A percentile compares a stretch with the other conserved stretches of the same genome.
Evolutionary conservation across 352 stramenopile species (phyloP).

Genomic region (Blastocystis sp.): DNA sequence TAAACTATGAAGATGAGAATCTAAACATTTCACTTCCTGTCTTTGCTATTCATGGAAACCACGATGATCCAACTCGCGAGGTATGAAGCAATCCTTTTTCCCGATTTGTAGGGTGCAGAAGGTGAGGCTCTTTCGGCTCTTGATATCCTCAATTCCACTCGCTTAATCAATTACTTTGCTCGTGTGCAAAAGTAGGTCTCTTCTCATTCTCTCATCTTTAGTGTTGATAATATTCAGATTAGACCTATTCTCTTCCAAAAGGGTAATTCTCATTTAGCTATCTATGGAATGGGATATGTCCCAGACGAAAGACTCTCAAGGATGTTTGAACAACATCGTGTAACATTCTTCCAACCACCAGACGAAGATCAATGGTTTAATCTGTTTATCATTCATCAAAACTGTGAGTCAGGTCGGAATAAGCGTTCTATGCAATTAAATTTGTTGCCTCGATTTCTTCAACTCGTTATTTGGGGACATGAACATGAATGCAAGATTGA

Average conservation of each 20-base stretch:
- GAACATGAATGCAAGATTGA: constrained; percentile 96
- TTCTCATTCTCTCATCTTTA: constrained; percentile 71
- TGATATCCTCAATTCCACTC: constrained; percentile 88
- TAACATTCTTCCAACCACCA: constrained; percentile 69
- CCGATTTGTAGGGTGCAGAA: constrained; percentile 69
- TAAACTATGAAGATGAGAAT: constrained; percentile 93
- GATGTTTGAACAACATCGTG: constrained; percentile 69
- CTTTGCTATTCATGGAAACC: constrained; percentile 98
- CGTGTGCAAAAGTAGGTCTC: constrained; percentile 72
- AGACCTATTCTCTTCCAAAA: constrained; percentile 92
- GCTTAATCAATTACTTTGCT: constrained; percentile 99
- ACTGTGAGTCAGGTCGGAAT: constrained; percentile 77
- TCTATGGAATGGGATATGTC: constrained; percentile 97
- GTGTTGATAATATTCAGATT: constrained; percentile 88
- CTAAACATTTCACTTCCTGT: constrained; percentile 89
- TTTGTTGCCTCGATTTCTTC: constrained; percentile 97
- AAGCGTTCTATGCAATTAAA: constrained; percentile 89
- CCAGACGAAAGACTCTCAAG: constrained; percentile 92
- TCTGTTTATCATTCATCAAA: constrained; percentile 98
- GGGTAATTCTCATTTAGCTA: constrained; percentile 85
- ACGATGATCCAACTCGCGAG: constrained; percentile 94
- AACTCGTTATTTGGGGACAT: constrained; percentile 92
- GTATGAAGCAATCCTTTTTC: constrained; percentile 66
- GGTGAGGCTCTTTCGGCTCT: constrained; percentile 84
- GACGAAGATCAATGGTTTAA: constrained; percentile 85